A percentile compares a stretch with the other conserved stretches of the same genome.
These are phyloP conservation scores for Bryoglossum gracile DNA, from an alignment of 495 filamentous ascomycete species.

Conservation along the genomic window DNA sequence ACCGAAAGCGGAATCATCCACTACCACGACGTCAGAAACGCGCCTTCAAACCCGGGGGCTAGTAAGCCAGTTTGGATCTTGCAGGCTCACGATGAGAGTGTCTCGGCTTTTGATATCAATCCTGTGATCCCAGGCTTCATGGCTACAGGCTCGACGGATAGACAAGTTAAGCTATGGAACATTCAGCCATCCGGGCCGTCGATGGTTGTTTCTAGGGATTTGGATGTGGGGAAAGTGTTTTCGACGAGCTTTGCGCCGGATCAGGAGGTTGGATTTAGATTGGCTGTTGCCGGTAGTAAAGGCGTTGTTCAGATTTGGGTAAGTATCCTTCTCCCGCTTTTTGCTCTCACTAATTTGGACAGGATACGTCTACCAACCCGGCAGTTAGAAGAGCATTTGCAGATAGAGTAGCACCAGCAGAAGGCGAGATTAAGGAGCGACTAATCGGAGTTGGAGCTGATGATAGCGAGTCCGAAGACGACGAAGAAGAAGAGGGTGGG, in stretches of 20 bases:
- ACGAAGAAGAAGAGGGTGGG: conserved; percentile 44
- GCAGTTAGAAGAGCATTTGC: conserved; percentile 86
- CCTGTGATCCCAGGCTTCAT: conserved; percentile 82
- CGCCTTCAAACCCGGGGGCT: conserved; percentile 56
- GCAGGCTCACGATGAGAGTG: conserved; percentile 87
- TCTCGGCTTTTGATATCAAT: conserved; percentile 96
- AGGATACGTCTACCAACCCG: conserved; percentile 85
- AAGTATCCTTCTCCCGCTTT: neutral
- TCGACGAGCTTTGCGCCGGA: conserved; percentile 86
- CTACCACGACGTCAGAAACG: conserved; percentile 71
- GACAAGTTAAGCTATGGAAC: conserved; percentile 95
- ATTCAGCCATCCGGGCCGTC: conserved; percentile 67
- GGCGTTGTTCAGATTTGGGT: conserved; percentile 84
- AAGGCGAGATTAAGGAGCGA: conserved; percentile 67
- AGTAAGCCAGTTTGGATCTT: conserved; percentile 87
- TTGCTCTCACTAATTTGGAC: neutral
- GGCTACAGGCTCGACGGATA: conserved; percentile 86
- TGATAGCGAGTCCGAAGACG: conserved; percentile 52
- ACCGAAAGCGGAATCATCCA: conserved; percentile 89
- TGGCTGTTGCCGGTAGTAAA: conserved; percentile 93
- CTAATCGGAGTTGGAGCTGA: conserved; percentile 61
- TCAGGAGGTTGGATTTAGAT: conserved; percentile 75
- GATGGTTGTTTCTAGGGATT: conserved; percentile 84
- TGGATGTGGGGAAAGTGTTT: conserved; percentile 93
- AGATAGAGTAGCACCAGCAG: conserved; percentile 51